phyloP scores from a whole-genome alignment of 371 early-diverging fungal genomes.

The Gilbertella persicaria region DNA sequence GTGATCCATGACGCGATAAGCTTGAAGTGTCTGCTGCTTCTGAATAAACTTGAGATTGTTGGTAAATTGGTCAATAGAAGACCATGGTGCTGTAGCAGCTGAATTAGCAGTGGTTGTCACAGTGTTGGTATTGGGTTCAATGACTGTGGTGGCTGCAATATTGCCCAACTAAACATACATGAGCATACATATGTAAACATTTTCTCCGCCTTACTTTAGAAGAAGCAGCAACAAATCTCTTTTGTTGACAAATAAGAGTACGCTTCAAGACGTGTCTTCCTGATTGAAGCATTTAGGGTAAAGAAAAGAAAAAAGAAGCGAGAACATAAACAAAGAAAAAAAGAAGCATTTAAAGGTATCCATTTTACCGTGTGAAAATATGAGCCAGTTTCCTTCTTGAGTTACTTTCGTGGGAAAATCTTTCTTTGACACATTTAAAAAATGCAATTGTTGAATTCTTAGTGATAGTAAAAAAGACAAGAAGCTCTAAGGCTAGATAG shows the following conservation, averaged over 20 bases:
- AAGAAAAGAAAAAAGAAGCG: slow-evolving; percentile 2
- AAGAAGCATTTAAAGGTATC: neutral
- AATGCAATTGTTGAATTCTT: no score
- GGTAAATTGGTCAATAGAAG: slow-evolving; percentile 28
- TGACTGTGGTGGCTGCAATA: slow-evolving; percentile 2
- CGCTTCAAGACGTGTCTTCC: neutral
- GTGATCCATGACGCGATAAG: slow-evolving; percentile 92
- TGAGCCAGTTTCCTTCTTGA: slow-evolving; percentile 7
- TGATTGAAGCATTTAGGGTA: slow-evolving; percentile 7
- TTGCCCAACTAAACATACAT: slow-evolving; percentile 6
- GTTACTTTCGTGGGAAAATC: slow-evolving; percentile 21
- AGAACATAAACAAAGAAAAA: neutral
- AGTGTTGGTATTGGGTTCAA: neutral
- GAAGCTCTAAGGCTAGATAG: no score
- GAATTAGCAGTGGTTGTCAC: neutral
- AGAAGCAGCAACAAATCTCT: slow-evolving; percentile 11
- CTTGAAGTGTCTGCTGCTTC: slow-evolving; percentile 66
- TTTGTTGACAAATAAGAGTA: slow-evolving; percentile 10
- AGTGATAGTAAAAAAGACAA: no score
- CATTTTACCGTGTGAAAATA: slow-evolving; percentile 19
- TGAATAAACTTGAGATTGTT: slow-evolving; percentile 49
- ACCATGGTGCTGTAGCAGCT: slow-evolving; percentile 7
- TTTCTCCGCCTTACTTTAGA: slow-evolving; percentile 6
- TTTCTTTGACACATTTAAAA: neutral
- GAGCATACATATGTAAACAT: neutral